phyloP scores from a whole-genome alignment of 345 rosid species.

The Pistacia integerrima region DNA sequence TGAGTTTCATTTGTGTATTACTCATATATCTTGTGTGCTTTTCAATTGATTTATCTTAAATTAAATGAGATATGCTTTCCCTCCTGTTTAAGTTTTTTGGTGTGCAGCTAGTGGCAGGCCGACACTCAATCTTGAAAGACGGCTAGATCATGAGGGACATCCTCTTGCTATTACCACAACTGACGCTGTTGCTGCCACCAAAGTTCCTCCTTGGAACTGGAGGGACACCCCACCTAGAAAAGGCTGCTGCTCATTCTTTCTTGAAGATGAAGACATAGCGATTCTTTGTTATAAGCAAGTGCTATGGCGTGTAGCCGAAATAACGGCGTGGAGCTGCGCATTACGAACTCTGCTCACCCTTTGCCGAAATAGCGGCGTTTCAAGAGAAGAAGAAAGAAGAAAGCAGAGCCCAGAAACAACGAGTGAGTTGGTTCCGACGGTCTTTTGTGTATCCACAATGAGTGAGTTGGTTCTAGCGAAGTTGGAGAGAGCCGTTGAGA shows the following conservation, averaged over 20 bases:
- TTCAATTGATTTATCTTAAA: conserved; percentile 8
- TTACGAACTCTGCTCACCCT: too few relatives aligned
- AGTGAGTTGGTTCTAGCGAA: too few relatives aligned
- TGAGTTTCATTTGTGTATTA: neutral
- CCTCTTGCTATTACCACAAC: conserved; percentile 88
- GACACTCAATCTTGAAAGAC: conserved; percentile 89
- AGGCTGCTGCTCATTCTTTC: conserved; percentile 28
- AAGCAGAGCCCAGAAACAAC: too few relatives aligned
- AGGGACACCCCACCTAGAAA: conserved; percentile 91
- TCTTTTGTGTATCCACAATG: too few relatives aligned
- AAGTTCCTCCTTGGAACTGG: conserved; percentile 99
- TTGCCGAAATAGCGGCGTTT: too few relatives aligned
- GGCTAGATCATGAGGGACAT: conserved; percentile 93
- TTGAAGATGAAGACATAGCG: too few relatives aligned
- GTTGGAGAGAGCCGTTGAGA: too few relatives aligned
- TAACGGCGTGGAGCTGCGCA: too few relatives aligned
- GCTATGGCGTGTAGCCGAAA: too few relatives aligned
- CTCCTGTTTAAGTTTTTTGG: conserved; percentile 29
- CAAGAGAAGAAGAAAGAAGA: too few relatives aligned
- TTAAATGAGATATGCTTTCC: conserved; percentile 18
- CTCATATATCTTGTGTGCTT: conserved; percentile 7
- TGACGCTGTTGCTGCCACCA: conserved; percentile 79
- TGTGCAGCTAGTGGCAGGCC: conserved; percentile 78
- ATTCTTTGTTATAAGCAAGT: too few relatives aligned
- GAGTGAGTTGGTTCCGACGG: too few relatives aligned